Evolutionary conservation across 345 rosid species (phyloP).

Genomic region (Cochlearia excelsa): DNA sequence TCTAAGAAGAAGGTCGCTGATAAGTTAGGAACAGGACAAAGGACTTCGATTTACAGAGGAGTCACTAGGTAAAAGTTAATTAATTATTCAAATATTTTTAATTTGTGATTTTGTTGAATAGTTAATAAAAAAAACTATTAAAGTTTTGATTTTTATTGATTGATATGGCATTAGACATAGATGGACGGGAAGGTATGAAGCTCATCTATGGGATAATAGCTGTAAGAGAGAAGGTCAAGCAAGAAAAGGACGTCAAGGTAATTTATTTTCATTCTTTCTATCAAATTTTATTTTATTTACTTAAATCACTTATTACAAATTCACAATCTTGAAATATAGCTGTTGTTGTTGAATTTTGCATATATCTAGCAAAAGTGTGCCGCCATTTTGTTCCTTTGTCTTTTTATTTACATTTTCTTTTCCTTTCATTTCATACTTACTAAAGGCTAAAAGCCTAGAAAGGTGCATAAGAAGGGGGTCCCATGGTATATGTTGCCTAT

Average conservation of each 20-base stretch:
- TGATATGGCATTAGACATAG: constrained; percentile 56
- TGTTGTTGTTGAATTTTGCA: constrained; percentile 25
- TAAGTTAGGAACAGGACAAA: constrained; percentile 63
- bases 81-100: too few relatives aligned
- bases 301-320: background rate
- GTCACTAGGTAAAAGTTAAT: constrained; percentile 63
- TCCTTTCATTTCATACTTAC: constrained; percentile 17
- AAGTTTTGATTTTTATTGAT: background rate
- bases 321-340: background rate
- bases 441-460: constrained; percentile 36
- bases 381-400: constrained; percentile 82
- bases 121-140: background rate
- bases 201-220: constrained; percentile 99
- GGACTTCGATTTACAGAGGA: constrained; percentile 96
- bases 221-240: constrained; percentile 99
- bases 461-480: constrained; percentile 18
- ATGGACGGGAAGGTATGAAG: constrained; percentile 99
- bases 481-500: constrained; percentile 28
- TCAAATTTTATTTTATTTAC: background rate
- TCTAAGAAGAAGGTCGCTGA: constrained; percentile 60
- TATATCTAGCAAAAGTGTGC: constrained; percentile 45
- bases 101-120: too few relatives aligned
- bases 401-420: constrained; percentile 18
- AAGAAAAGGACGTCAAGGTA: constrained; percentile 99
- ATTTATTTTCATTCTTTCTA: background rate